A percentile compares a stretch with the other conserved stretches of the same genome.
These are phyloP conservation scores for Berberis vulgaris DNA, from an alignment of 164 flowering plant species.

Conservation along the genomic window DNA sequence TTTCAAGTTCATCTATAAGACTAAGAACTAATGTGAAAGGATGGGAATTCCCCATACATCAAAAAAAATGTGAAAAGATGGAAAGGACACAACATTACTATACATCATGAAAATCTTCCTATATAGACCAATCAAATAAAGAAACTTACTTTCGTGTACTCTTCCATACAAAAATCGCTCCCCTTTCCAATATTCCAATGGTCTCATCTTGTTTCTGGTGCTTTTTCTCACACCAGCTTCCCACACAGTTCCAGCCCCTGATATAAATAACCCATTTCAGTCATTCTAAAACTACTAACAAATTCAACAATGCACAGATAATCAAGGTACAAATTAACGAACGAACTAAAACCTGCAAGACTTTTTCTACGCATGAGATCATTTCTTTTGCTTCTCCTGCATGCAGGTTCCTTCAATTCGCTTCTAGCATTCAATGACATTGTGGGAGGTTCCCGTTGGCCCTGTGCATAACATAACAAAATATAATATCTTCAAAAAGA, in stretches of 20 bases:
- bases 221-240: constrained; percentile 52
- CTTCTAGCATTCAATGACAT: constrained; percentile 4
- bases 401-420: constrained; percentile 16
- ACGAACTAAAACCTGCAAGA: constrained; percentile 46
- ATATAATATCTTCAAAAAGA: too few species aligned
- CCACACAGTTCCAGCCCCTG: constrained; percentile 54
- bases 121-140: neutral
- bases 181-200: constrained; percentile 78
- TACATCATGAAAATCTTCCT: neutral
- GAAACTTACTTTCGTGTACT: constrained; percentile 50
- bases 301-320: neutral
- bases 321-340: neutral
- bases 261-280: neutral
- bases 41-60: too few species aligned
- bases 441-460: constrained; percentile 13
- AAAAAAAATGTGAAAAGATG: too few species aligned
- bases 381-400: neutral
- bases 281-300: neutral
- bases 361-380: constrained; percentile 33
- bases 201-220: constrained; percentile 56
- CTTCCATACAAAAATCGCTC: constrained; percentile 66
- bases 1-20: too few species aligned
- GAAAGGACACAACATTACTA: too few species aligned
- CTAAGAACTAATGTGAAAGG: too few species aligned
- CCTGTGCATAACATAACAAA: neutral